These are phyloP conservation scores for Stipa capillata DNA, from an alignment of 176 grass and related monocot species.

Conservation along the genomic window DNA sequence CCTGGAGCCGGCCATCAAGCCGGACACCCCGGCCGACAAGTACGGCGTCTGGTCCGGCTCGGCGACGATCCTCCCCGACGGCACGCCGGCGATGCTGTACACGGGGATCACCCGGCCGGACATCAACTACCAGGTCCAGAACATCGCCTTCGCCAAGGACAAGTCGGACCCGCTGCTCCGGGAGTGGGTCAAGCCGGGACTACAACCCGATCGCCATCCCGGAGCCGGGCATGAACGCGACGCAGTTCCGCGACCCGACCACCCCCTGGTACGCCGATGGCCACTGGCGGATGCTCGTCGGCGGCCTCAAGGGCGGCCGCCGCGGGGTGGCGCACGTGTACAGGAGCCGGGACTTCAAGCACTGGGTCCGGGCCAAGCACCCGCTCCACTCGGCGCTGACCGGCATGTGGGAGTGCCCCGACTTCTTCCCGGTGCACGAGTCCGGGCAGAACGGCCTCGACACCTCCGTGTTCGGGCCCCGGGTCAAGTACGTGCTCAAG, in stretches of 20 bases:
- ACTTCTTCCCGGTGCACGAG: conserved; percentile 25
- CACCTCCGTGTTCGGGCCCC: neutral
- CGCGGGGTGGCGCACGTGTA: conserved; percentile 34
- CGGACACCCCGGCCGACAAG: conserved; percentile 20
- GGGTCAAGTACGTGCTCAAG: conserved; percentile 41
- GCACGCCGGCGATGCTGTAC: conserved; percentile 35
- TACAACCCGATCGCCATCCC: conserved; percentile 47
- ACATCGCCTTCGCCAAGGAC: conserved; percentile 45
- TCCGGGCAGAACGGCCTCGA: conserved; percentile 16
- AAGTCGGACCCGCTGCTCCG: conserved; percentile 37
- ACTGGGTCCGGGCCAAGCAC: conserved; percentile 36
- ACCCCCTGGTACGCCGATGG: conserved; percentile 36
- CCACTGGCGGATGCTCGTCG: conserved; percentile 48
- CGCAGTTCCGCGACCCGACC: conserved; percentile 54
- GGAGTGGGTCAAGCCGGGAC: conserved; percentile 43
- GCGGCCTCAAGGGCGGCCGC: conserved; percentile 3
- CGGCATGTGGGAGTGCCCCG: conserved; percentile 57
- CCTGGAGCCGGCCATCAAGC: conserved; percentile 44
- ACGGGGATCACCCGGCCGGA: conserved; percentile 23
- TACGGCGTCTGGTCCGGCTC: conserved; percentile 54
- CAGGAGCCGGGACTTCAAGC: conserved; percentile 41
- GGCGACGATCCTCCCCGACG: conserved; percentile 29
- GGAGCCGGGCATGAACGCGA: conserved; percentile 26
- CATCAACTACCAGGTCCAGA: conserved; percentile 55
- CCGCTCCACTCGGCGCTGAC: conserved; percentile 31